These are phyloP conservation scores for Leccinum proliferum DNA, from an alignment of 1,284 basidiomycete species.

Conservation along the genomic window DNA sequence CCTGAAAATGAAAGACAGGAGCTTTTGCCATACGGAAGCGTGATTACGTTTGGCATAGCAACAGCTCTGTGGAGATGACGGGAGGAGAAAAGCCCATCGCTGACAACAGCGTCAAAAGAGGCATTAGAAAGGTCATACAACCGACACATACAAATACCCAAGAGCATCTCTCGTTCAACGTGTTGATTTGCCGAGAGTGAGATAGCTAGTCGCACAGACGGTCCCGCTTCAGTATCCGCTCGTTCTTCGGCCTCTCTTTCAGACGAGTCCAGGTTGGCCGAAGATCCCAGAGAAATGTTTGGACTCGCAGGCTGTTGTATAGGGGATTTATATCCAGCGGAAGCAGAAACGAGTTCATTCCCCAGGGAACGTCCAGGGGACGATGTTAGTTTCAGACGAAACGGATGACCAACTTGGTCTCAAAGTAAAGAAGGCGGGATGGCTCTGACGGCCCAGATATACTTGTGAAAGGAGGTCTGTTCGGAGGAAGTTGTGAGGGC, in stretches of 20 bases:
- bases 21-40: constrained; percentile 62
- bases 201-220: constrained; percentile 15
- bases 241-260: constrained; percentile 19
- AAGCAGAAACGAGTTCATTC: constrained; percentile 15
- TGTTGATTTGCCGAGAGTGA: constrained; percentile 47
- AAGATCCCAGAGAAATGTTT: constrained; percentile 17
- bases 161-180: constrained; percentile 54
- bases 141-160: constrained; percentile 58
- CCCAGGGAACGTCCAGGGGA: constrained; percentile 12
- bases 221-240: constrained; percentile 14
- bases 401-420: constrained; percentile 25
- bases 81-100: constrained; percentile 65
- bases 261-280: constrained; percentile 11
- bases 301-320: constrained; percentile 22
- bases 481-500: constrained; percentile 8
- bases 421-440: constrained; percentile 7
- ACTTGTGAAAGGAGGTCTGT: constrained; percentile 21
- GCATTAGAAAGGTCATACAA: background rate
- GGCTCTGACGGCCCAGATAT: constrained; percentile 11
- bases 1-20: constrained; percentile 65
- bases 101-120: constrained; percentile 20
- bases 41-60: constrained; percentile 63
- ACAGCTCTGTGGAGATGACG: constrained; percentile 40
- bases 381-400: constrained; percentile 24
- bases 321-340: constrained; percentile 18